These are phyloP conservation scores for Zygnema circumcarinatum DNA, from an alignment of 139 green algal genomes.

Conservation along the genomic window DNA sequence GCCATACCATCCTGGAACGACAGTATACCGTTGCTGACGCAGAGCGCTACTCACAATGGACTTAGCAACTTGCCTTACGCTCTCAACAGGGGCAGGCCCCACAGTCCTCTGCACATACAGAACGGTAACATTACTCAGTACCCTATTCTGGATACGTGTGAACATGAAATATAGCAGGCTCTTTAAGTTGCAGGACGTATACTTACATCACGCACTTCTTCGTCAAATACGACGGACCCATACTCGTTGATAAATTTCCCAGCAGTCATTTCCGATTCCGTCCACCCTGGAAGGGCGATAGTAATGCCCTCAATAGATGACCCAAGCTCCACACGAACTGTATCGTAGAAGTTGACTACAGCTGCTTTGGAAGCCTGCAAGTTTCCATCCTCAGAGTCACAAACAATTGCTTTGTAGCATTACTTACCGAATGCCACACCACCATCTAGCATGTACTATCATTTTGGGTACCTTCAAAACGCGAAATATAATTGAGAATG, in stretches of 20 bases:
- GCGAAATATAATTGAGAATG: too few relatives aligned
- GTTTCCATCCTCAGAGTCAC: not conserved
- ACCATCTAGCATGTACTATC: not conserved
- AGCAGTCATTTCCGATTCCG: constrained; percentile 50
- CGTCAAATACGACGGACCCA: constrained; percentile 10
- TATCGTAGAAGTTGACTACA: constrained; percentile 58
- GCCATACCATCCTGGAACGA: constrained; percentile 45
- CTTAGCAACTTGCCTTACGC: not conserved
- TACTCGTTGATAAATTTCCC: constrained; percentile 55
- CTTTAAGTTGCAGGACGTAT: too few relatives aligned
- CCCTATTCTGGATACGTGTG: too few relatives aligned
- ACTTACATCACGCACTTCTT: constrained; percentile 45
- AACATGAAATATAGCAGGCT: too few relatives aligned
- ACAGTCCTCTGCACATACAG: constrained; percentile 27
- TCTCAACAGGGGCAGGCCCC: constrained; percentile 35
- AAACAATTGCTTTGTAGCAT: too few relatives aligned
- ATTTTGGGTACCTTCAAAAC: not conserved
- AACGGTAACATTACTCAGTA: not conserved
- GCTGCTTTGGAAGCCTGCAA: constrained; percentile 43
- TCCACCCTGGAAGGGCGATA: constrained; percentile 43
- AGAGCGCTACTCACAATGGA: constrained; percentile 43
- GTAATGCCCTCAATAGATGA: constrained; percentile 43
- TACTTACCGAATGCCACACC: not conserved
- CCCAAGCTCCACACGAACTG: constrained; percentile 46
- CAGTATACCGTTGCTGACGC: constrained; percentile 33